Evolutionary conservation across 75 land plant species (phyloP), one percentile per base, ranked within the genome.

Genomic region (Larix kaempferi): DNA sequence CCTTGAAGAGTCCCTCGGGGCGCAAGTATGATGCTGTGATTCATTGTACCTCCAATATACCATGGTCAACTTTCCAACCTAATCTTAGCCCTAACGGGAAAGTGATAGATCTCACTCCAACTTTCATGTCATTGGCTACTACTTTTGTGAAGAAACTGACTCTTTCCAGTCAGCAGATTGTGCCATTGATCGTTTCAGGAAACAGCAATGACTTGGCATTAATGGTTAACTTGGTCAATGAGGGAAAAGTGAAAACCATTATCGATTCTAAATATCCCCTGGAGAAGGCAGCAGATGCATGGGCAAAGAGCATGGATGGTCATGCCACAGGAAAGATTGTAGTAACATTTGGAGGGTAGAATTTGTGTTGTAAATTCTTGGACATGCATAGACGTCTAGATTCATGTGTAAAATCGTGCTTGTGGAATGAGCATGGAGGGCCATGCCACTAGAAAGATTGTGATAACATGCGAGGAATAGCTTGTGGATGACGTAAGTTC

Each of bases 21-120:
- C 77, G 61, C 35, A 88, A 81, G 56, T 93, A 89, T 56, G 96
- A 93, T 78, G 84, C 78, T 8, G 92, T 93, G 5, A 65, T 93
- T 60, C 90, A 93, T 74, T 85, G 94, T 71, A 82, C 92, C 7
- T 65, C 78, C 0, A 86, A 81, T 11, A 82, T 88, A 52, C 75
- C 90, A 7, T 88, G 87, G 83, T 83, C 88, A 13, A 81, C 61
- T 16, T 91, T 93, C 66, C 85, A 86, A 61, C 89, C 94, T 16
- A 84, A 88, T 63, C 82, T 93, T 76, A 81, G 80, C 13, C 49
- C 74, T n/a, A 76, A 65, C 16, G 96, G 86, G 27, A 91, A 86
- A 81, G 94, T 93, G 41, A 82, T 91, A 10, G 94, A 93, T 62
- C 58, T 93, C 0, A 89, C 95, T 37, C 95, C 95, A 4, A 67